Conservation (phyloP, 805 yeast genomes). For the Kluyveromyces aestuarii region DNA sequence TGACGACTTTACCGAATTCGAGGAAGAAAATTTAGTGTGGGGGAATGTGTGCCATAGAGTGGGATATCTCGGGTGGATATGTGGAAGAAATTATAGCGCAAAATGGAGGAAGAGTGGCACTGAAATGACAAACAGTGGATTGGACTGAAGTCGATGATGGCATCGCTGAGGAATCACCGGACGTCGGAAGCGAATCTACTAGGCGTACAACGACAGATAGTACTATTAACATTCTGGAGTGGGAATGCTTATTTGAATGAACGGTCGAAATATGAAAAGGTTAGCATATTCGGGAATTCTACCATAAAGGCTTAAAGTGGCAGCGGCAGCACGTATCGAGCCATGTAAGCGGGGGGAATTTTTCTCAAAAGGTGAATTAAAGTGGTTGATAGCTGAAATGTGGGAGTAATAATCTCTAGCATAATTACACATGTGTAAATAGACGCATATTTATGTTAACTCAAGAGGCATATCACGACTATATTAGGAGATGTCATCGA, state of each 20-base stretch:
- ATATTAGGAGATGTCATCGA: background rate
- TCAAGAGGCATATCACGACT: background rate
- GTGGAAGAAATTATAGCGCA: background rate
- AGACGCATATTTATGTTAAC: background rate
- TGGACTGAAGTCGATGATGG: background rate
- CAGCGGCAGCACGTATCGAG: too few species aligned
- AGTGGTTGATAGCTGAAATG: too few species aligned
- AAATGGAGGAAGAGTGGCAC: background rate
- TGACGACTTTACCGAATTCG: too few species aligned
- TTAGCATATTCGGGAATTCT: background rate
- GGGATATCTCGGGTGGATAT: background rate
- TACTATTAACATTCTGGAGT: too few species aligned
- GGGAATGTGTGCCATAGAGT: background rate
- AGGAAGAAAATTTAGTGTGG: background rate
- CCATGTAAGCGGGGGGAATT: too few species aligned
- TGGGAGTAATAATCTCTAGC: too few species aligned
- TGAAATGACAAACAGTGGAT: background rate
- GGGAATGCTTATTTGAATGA: too few species aligned
- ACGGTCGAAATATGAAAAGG: background rate
- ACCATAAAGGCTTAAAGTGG: too few species aligned
- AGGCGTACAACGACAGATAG: too few species aligned
- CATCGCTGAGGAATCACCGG: background rate
- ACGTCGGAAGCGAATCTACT: background rate
- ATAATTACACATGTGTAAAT: too few species aligned
- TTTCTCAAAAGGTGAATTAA: too few species aligned